A percentile compares a stretch with the other conserved stretches of the same genome.
These are phyloP conservation scores for Pichia ethanolica DNA, from an alignment of 805 yeast genomes.

Conservation along the genomic window DNA sequence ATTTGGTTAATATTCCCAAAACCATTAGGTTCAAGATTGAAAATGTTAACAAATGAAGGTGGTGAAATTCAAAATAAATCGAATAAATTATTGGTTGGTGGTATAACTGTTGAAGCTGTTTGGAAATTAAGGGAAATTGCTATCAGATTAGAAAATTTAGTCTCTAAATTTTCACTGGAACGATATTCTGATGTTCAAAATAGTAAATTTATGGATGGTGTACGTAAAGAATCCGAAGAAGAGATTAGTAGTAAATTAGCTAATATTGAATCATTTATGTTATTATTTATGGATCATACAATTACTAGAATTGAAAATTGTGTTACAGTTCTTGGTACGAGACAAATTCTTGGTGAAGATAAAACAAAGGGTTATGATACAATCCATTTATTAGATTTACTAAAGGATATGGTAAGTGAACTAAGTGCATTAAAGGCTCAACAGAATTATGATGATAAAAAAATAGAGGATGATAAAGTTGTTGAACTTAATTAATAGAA, in stretches of 20 bases:
- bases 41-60: slow-evolving; percentile 27
- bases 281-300: slow-evolving; percentile 53
- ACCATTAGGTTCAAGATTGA: slow-evolving; percentile 52
- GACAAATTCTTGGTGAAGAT: slow-evolving; percentile 17
- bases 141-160: slow-evolving; percentile 50
- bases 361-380: neutral
- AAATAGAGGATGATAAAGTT: neutral
- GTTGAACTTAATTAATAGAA: neutral
- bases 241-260: slow-evolving; percentile 10
- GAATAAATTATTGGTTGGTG: slow-evolving; percentile 22
- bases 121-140: slow-evolving; percentile 45
- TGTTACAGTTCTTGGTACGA: slow-evolving; percentile 36
- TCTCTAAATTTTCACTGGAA: slow-evolving; percentile 35
- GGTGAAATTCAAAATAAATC: slow-evolving; percentile 25
- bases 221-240: slow-evolving; percentile 14
- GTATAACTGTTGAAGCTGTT: slow-evolving; percentile 23
- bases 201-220: slow-evolving; percentile 11
- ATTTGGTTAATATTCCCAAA: slow-evolving; percentile 75
- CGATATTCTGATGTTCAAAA: slow-evolving; percentile 4
- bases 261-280: slow-evolving; percentile 35
- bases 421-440: neutral
- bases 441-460: neutral
- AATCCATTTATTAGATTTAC: slow-evolving; percentile 2
- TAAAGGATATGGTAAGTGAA: slow-evolving; percentile 9
- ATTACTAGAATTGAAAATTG: slow-evolving; percentile 64